Conservation (phyloP, 2,329 filamentous ascomycete genomes). For the Cladobotryum protrusum region DNA sequence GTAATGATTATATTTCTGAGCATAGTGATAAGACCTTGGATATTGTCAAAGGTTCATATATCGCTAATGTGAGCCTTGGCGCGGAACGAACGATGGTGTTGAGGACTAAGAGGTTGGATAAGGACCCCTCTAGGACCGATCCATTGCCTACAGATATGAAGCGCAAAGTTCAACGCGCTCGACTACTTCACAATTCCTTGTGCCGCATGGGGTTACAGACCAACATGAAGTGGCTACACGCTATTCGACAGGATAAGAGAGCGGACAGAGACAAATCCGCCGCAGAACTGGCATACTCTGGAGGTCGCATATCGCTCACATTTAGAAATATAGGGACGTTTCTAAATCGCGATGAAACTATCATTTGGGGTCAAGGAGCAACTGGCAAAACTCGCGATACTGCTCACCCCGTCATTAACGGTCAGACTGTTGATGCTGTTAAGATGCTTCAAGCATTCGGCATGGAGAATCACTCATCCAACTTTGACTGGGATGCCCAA, state of each 20-base stretch:
- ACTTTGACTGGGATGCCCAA: constrained; percentile 66
- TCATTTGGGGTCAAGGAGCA: constrained; percentile 92
- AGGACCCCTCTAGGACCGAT: constrained; percentile 25
- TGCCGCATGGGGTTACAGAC: constrained; percentile 75
- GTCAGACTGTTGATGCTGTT: constrained; percentile 58
- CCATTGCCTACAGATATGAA: constrained; percentile 23
- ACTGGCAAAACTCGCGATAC: constrained; percentile 55
- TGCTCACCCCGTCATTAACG: constrained; percentile 63
- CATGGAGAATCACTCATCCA: constrained; percentile 67
- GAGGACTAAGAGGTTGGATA: constrained; percentile 65
- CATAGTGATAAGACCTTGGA: constrained; percentile 97
- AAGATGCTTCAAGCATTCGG: constrained; percentile 74
- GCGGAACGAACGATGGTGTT: constrained; percentile 86
- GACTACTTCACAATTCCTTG: constrained; percentile 81
- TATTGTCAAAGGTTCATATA: constrained; percentile 71
- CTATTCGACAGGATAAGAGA: constrained; percentile 84
- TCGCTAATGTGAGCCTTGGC: constrained; percentile 91
- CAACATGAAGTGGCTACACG: constrained; percentile 84
- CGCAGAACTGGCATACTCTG: constrained; percentile 64
- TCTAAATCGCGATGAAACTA: constrained; percentile 53
- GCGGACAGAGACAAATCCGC: constrained; percentile 57
- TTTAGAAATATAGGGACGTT: constrained; percentile 89
- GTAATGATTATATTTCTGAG: constrained; percentile 88
- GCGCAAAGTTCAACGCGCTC: constrained; percentile 59
- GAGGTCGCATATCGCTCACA: constrained; percentile 83